Evolutionary conservation across 192 early-diverging fungal genomes (phyloP).

Genomic region (Entomortierella chlamydospora): DNA sequence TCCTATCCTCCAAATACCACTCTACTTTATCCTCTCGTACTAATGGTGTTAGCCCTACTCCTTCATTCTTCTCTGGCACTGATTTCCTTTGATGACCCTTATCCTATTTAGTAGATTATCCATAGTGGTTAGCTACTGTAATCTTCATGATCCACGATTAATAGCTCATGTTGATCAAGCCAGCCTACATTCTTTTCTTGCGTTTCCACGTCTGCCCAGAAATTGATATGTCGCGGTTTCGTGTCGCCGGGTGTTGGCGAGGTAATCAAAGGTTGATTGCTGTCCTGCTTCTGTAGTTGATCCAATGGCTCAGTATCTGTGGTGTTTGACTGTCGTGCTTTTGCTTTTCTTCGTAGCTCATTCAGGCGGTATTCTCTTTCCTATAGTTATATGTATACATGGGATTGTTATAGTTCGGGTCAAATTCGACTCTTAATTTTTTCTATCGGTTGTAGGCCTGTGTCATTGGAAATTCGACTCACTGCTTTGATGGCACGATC

Average conservation of each 20-base stretch:
- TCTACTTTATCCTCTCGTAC: no score
- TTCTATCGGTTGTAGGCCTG: no score
- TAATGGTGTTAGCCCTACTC: no score
- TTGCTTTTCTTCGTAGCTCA: slow-evolving; percentile 61
- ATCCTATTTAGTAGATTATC: background rate
- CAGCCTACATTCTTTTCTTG: slow-evolving; percentile 32
- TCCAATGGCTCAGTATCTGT: background rate
- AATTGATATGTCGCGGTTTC: slow-evolving; percentile 61
- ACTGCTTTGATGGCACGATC: slow-evolving; percentile 67
- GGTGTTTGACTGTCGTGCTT: slow-evolving; percentile 18
- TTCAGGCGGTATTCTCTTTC: slow-evolving; percentile 72
- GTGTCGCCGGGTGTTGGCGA: slow-evolving; percentile 7
- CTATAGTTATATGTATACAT: slow-evolving; percentile 25
- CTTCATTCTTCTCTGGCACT: no score
- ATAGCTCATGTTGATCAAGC: background rate
- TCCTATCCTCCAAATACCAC: no score
- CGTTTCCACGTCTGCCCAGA: slow-evolving; percentile 68
- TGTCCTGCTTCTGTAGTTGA: background rate
- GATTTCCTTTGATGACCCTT: no score
- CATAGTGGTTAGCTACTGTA: no score
- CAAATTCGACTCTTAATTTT: no score
- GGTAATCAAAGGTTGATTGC: background rate
- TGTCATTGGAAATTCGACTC: slow-evolving; percentile 22
- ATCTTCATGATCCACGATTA: no score
- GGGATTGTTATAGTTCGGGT: background rate